Conservation (phyloP, 2,329 filamentous ascomycete genomes). For the Acrodontium crateriforme region DNA sequence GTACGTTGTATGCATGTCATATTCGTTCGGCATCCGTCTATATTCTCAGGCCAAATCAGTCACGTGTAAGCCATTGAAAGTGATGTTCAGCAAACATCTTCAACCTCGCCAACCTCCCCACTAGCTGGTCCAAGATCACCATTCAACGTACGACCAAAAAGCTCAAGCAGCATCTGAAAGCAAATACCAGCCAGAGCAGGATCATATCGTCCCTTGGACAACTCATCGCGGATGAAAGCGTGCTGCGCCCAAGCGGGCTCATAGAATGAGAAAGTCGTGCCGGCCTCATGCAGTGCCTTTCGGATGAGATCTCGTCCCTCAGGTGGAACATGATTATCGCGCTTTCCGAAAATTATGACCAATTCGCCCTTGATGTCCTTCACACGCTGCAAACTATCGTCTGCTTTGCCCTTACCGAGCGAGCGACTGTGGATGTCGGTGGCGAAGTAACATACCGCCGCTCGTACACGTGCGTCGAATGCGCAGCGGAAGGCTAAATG, state of each 20-base stretch:
- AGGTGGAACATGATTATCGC: constrained; percentile 79
- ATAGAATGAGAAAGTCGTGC: constrained; percentile 65
- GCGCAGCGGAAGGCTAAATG: constrained; percentile 65
- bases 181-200: constrained; percentile 75
- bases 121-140: constrained; percentile 61
- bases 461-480: constrained; percentile 62
- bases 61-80: too few species aligned
- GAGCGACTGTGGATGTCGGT: constrained; percentile 77
- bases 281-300: constrained; percentile 63
- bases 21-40: too few species aligned
- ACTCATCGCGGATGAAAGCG: constrained; percentile 85
- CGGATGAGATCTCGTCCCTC: constrained; percentile 72
- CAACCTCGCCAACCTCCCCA: constrained; percentile 30
- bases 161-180: constrained; percentile 77
- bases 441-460: constrained; percentile 77
- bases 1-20: too few species aligned
- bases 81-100: constrained; percentile 23
- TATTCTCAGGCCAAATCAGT: too few species aligned
- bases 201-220: constrained; percentile 83
- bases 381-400: constrained; percentile 48
- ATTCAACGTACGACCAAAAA: constrained; percentile 68
- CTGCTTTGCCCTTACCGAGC: constrained; percentile 53
- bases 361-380: constrained; percentile 62
- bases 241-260: constrained; percentile 91
- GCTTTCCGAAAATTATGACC: constrained; percentile 81